phyloP scores from a whole-genome alignment of 2,329 filamentous ascomycete species.

The Leptographium wingfieldii region DNA sequence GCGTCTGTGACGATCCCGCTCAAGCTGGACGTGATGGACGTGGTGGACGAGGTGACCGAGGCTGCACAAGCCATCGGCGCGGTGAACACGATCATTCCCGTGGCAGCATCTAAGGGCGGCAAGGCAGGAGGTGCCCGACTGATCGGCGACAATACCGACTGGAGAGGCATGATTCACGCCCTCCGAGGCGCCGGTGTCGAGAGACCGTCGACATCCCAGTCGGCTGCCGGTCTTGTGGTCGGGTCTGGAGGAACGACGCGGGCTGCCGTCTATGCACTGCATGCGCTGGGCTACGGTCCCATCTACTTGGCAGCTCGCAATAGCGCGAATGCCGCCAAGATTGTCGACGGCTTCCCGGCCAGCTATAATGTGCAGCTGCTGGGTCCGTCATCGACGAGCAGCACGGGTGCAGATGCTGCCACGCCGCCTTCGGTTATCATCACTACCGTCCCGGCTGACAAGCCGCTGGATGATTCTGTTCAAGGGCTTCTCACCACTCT shows the following conservation, averaged over 20 bases:
- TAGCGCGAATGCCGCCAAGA: slow-evolving; percentile 48
- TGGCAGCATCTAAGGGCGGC: slow-evolving; percentile 21
- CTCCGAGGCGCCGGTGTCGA: slow-evolving; percentile 55
- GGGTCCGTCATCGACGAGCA: slow-evolving; percentile 30
- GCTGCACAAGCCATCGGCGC: slow-evolving; percentile 78
- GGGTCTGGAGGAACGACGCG: slow-evolving; percentile 87
- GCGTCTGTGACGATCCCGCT: slow-evolving; percentile 93
- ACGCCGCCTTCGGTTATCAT: slow-evolving; percentile 59
- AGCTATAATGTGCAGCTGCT: slow-evolving; percentile 61
- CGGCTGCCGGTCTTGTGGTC: slow-evolving; percentile 61
- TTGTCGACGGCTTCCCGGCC: slow-evolving; percentile 60
- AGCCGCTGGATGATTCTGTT: slow-evolving; percentile 63
- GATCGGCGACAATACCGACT: slow-evolving; percentile 88
- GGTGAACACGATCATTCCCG: slow-evolving; percentile 80
- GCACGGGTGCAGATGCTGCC: slow-evolving; percentile 30
- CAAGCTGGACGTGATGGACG: slow-evolving; percentile 73
- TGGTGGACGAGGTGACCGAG: slow-evolving; percentile 68
- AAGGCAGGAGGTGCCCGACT: slow-evolving; percentile 39
- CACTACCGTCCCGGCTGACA: slow-evolving; percentile 82
- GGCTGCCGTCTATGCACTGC: slow-evolving; percentile 79
- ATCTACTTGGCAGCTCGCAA: slow-evolving; percentile 82
- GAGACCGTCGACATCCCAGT: slow-evolving; percentile 18
- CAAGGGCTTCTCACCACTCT: slow-evolving; percentile 47
- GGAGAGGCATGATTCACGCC: slow-evolving; percentile 77
- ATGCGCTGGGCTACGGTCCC: slow-evolving; percentile 69